phyloP scores from a whole-genome alignment of 2,329 filamentous ascomycete genomes.

The Fusarium globosum region DNA sequence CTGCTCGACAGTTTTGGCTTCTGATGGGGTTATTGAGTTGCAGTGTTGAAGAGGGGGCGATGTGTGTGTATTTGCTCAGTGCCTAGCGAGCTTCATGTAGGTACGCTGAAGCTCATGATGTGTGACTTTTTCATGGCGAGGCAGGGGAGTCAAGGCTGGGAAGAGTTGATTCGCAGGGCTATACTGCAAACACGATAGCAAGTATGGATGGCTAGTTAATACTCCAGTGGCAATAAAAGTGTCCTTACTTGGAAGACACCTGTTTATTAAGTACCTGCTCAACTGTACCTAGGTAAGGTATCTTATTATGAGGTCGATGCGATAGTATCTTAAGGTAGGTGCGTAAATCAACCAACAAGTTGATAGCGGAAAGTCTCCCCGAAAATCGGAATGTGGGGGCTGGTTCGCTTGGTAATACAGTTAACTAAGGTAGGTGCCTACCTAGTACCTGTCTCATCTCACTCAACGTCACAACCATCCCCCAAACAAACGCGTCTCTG shows the following conservation, averaged over 20 bases:
- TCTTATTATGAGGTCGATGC: neutral
- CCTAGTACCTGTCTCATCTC: neutral
- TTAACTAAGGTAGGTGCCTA: neutral
- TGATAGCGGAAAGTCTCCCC: neutral
- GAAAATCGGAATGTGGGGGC: conserved; percentile 11
- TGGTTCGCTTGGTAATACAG: conserved; percentile 3
- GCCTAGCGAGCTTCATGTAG: neutral
- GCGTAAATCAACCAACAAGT: neutral
- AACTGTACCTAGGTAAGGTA: neutral
- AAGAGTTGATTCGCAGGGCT: neutral
- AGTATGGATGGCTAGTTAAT: neutral
- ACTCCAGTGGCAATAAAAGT: neutral
- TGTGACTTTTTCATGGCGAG: neutral
- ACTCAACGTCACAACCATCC: conserved; percentile 4
- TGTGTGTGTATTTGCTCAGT: neutral
- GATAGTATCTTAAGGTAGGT: neutral
- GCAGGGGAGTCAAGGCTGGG: neutral
- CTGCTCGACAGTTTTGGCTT: conserved; percentile 95
- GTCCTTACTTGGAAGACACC: neutral
- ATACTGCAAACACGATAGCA: neutral
- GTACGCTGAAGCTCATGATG: neutral
- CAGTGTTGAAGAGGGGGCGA: neutral
- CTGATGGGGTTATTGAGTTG: conserved; percentile 52
- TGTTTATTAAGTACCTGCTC: neutral
- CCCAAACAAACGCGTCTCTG: neutral